Evolutionary conservation across 2,329 filamentous ascomycete genomes (phyloP).

Genomic region (Scedosporium aurantiacum): DNA sequence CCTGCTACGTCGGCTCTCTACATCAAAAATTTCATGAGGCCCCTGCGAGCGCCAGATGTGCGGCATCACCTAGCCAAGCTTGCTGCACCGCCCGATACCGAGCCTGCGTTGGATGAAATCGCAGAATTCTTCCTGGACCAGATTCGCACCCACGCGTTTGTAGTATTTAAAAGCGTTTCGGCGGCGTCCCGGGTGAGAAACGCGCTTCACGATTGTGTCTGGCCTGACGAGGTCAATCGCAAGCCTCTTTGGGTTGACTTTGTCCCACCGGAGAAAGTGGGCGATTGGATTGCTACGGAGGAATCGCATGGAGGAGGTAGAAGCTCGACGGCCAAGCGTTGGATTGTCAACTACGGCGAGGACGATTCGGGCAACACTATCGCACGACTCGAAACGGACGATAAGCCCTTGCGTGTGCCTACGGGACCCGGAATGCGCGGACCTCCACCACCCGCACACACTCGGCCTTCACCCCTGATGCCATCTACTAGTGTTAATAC

Average conservation of each 20-base stretch:
- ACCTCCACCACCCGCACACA: constrained; percentile 10
- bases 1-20: constrained; percentile 69
- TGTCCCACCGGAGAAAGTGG: constrained; percentile 63
- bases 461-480: constrained; percentile 11
- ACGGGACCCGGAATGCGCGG: constrained; percentile 7
- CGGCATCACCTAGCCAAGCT: constrained; percentile 59
- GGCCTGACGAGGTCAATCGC: constrained; percentile 77
- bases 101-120: constrained; percentile 41
- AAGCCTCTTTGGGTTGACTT: constrained; percentile 86
- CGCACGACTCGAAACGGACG: constrained; percentile 34
- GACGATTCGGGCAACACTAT: constrained; percentile 42
- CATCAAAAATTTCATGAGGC: constrained; percentile 83
- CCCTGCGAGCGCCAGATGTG: constrained; percentile 58
- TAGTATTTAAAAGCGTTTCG: constrained; percentile 54
- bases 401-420: constrained; percentile 5
- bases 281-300: constrained; percentile 65
- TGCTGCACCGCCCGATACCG: constrained; percentile 45
- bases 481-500: constrained; percentile 18
- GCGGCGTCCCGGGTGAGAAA: constrained; percentile 69
- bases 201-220: constrained; percentile 65
- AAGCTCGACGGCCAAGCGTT: constrained; percentile 35
- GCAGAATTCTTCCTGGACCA: constrained; percentile 67
- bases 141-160: constrained; percentile 82
- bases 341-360: constrained; percentile 62
- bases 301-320: constrained; percentile 33